Base-by-base conservation (phyloP, 2,329 filamentous ascomycete species). In the Monilinia fructicola region DNA sequence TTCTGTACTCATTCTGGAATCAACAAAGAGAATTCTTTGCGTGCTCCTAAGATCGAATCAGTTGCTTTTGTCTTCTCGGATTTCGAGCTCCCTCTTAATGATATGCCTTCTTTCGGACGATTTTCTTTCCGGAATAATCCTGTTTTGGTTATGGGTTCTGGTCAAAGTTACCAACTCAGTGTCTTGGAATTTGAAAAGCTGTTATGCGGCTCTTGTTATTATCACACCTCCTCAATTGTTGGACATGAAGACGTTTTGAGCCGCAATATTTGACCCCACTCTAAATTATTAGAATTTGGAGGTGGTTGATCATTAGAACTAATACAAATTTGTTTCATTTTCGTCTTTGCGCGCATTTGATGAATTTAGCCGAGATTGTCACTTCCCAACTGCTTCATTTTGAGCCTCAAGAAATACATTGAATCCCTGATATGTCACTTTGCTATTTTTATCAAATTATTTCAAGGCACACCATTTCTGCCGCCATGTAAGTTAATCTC, bases 401-500 rank as follows among this genome's bases (percentile, higher is more conserved):
- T 23, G n/a, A 60, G 58, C 28, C 58, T 60, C 58, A 50, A 50
- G 14, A 35, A 6, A 60, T 48, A 48, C 21, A 23, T 18, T 12
- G 10, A 10, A 16, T 46, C 35, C 28, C 38, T 18, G n/a, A 60
- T 10, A 16, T 48, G 28, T 60, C 3, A 23, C 11, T 6, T 14
- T 12, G 7, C 16, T 59, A 31, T n/a, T 38, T 31, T 9, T 4
- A 40, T 18, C 26, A 10, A 31, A n/a, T 46, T 59, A 26, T 46
- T 28, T 28, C 0, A 31, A 46, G 26, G 26, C 40, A 46, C 55
- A 59, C 23, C 18, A 12, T 21, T 21, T 35, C 42, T 28, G 16
- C 55, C 4, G 55, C 14, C 5, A 60, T 60, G 56, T 35, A 59
- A 10, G 56, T 38, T 28, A 50, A 38, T 26, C 44, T 59, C 55